These are phyloP conservation scores for Penicillium vulpinum DNA, from an alignment of 2,329 filamentous ascomycete genomes.

Conservation along the genomic window DNA sequence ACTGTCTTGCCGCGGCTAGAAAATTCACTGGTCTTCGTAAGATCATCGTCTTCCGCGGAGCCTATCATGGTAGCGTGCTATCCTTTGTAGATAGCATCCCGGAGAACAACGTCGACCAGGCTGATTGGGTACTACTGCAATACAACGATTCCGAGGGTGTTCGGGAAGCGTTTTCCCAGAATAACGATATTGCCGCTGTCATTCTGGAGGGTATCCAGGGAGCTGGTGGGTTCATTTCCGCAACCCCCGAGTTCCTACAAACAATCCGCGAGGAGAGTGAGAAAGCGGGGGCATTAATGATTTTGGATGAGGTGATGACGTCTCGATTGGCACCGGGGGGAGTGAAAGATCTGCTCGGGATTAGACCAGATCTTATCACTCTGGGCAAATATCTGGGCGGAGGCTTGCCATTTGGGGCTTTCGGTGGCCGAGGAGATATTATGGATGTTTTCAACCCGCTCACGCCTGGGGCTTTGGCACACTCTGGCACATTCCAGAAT, in stretches of 20 bases:
- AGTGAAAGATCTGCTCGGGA: background rate
- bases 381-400: conserved; percentile 69
- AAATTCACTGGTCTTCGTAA: conserved; percentile 49
- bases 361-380: conserved; percentile 60
- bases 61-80: conserved; percentile 59
- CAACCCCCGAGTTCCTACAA: conserved; percentile 52
- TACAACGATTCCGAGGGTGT: conserved; percentile 62
- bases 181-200: conserved; percentile 56
- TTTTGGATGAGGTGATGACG: conserved; percentile 73
- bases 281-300: conserved; percentile 58
- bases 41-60: conserved; percentile 48
- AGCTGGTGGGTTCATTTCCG: conserved; percentile 59
- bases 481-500: conserved; percentile 69
- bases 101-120: conserved; percentile 40
- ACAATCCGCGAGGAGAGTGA: conserved; percentile 52
- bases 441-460: conserved; percentile 51
- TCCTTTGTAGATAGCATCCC: conserved; percentile 37
- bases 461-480: conserved; percentile 40
- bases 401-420: conserved; percentile 66
- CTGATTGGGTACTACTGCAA: conserved; percentile 60
- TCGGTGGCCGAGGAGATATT: conserved; percentile 60
- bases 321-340: conserved; percentile 50
- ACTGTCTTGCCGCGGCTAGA: conserved; percentile 58
- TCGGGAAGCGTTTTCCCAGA: conserved; percentile 14
- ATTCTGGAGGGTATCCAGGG: conserved; percentile 68